phyloP scores from a whole-genome alignment of 208 protist genomes.

The Porcisia hertigi region DNA sequence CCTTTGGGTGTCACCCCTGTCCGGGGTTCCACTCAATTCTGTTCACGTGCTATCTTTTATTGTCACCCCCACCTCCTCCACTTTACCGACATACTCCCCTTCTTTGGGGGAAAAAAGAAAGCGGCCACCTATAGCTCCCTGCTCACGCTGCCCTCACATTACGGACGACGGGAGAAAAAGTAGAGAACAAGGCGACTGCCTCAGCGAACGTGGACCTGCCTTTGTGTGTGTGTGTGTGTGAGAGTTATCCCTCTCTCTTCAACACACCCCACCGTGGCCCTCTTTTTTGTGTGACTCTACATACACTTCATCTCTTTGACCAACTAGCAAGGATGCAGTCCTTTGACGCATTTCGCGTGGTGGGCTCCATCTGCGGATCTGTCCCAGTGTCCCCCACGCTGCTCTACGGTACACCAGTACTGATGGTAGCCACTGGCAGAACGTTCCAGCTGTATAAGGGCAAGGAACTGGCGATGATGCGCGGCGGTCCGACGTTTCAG shows the following conservation, averaged over 20 bases:
- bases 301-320: constrained; percentile 2
- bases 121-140: background rate
- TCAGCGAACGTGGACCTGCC: background rate
- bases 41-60: background rate
- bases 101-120: background rate
- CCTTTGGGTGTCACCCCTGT: background rate
- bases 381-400: constrained; percentile 70
- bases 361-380: constrained; percentile 75
- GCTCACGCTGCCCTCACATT: background rate
- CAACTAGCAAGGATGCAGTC: constrained; percentile 46
- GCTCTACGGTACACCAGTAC: constrained; percentile 73
- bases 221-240: background rate
- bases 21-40: background rate
- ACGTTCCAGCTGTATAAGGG: constrained; percentile 88
- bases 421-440: constrained; percentile 82
- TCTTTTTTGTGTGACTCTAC: constrained; percentile 6
- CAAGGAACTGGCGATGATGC: constrained; percentile 78
- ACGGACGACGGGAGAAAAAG: background rate
- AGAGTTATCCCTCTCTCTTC: background rate
- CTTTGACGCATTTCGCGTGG: constrained; percentile 84
- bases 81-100: background rate
- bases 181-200: background rate
- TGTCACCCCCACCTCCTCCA: background rate
- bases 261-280: background rate
- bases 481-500: constrained; percentile 75